phyloP scores from a whole-genome alignment of 2,329 filamentous ascomycete species.

The Apiospora arundinis region DNA sequence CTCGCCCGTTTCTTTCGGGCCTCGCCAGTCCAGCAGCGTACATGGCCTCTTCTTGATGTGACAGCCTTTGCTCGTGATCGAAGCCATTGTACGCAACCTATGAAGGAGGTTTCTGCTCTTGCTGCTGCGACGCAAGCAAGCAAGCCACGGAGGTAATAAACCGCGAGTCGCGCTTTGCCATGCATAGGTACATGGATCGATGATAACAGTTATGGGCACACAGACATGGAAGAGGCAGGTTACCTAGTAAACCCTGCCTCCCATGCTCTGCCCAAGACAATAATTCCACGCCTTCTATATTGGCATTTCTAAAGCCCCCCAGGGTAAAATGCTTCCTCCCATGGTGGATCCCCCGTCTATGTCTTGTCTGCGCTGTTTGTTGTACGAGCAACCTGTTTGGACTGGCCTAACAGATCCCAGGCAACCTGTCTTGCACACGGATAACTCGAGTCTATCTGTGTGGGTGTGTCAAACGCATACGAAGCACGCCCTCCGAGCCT shows the following conservation, averaged over 20 bases:
- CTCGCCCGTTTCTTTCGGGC: slow-evolving; percentile 6
- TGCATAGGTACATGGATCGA: slow-evolving; percentile 17
- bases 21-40: slow-evolving; percentile 9
- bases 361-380: slow-evolving; percentile 9
- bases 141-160: slow-evolving; percentile 16
- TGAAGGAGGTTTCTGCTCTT: neutral
- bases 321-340: slow-evolving; percentile 1
- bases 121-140: slow-evolving; percentile 10
- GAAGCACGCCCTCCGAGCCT: neutral
- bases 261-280: slow-evolving; percentile 1
- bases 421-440: slow-evolving; percentile 1
- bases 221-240: neutral
- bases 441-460: slow-evolving; percentile 10
- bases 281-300: slow-evolving; percentile 10
- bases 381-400: neutral
- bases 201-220: slow-evolving; percentile 5
- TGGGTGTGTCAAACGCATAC: slow-evolving; percentile 11
- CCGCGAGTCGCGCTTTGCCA: slow-evolving; percentile 13
- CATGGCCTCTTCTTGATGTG: neutral
- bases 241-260: neutral
- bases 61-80: slow-evolving; percentile 9
- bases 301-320: slow-evolving; percentile 13
- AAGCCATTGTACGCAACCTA: neutral
- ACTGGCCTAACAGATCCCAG: neutral
- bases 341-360: neutral